Evolutionary conservation across 75 land plant genomes (phyloP), one percentile per base, ranked within the genome.

Genomic region (Pinus taeda): DNA sequence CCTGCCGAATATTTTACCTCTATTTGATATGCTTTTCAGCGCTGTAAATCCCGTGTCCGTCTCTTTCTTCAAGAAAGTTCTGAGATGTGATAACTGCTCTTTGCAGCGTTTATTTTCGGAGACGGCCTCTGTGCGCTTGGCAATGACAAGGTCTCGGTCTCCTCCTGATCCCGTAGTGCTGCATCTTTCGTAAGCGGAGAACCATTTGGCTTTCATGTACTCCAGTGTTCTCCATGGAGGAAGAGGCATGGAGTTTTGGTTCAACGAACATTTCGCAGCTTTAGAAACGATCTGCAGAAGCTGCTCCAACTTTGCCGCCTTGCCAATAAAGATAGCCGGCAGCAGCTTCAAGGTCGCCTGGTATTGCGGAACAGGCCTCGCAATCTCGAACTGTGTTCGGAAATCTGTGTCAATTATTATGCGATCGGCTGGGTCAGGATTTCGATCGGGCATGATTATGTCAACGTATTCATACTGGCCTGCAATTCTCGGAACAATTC

Each of bases 391-490:
- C 71, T 95, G 93, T 77, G 91, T 86, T 57, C 86, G 81, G 75
- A 95, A 95, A 67, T 95, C 98, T 39, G 93, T 78, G 60, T 95
- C 96, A 33, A 95, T 82, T 11, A 95, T 93, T 71, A 91, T 37
- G 3, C 98, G 89, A 60, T 88, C 97, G 36, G 79, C 71, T 74
- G 65, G 29, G 17, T 82, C 81, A 49, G 20, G 24, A 33, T 65
- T 72, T 5, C 75, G 81, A 59, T 85, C 70, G 15, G 80, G 17
- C 14, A 90, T 20, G 18, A 93, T 87, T 3, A 73, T 24, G 77
- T 95, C 98, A 59, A 95, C 85, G 75, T 93, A 95, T 79, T 95
- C 96, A 75, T 95, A 90, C 73, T 93, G 92, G 7, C 96, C 98
- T 93, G 79, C 57, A 83, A 62, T 42, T 42, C 8, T 20, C 53